Evolutionary conservation across 768 basidiomycete genomes (phyloP), one percentile per base, ranked within the genome.

Genomic region (Wakefieldia striispora): DNA sequence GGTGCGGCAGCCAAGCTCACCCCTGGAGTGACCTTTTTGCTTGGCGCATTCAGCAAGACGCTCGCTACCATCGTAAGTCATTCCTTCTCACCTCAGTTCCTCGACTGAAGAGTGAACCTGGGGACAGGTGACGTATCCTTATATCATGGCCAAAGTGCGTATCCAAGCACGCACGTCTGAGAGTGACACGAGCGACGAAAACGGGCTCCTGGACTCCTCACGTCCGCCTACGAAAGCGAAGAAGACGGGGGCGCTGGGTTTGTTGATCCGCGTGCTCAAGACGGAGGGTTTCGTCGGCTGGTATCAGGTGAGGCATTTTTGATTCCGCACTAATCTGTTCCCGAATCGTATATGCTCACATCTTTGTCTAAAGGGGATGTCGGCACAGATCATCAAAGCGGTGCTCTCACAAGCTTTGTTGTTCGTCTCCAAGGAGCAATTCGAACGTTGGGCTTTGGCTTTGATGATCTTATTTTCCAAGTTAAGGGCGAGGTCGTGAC

Each of bases 341-440:
- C 31, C 41, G 82, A 70, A 26, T 33, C 13, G 21, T 14, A 9
- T n/a, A n/a, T n/a, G n/a, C n/a, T n/a, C 26, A 26, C 31, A 20
- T 16, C 0, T 21, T 5, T 29, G 9, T 46, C 7, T n/a, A 9
- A 36, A 95, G 87, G 97, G 97, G 11, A 95, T 99, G 89, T 78
- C 87, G 56, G 95, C 97, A 0, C 97, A 99, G 68, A 94, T 98
- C 49, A 78, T 83, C 43, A 99, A 99, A 68, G 97, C 95, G 0
- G 95, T 97, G 12, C 71, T 99, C 13, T 90, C 92, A 8, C 97
- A 99, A 68, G 95, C 94, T 2, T 76, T 99, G 55, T 72, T 98
- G 45, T 99, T 99, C 75, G 88, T 95, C 74, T 91, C 93, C 55
- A 99, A 99, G 71, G 95, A 97, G 62, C 90, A 94, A 62, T 95